A percentile compares a stretch with the other conserved stretches of the same genome.
These are phyloP conservation scores for Nicotiana rustica DNA, from an alignment of 305 asterid genomes.

Conservation along the genomic window DNA sequence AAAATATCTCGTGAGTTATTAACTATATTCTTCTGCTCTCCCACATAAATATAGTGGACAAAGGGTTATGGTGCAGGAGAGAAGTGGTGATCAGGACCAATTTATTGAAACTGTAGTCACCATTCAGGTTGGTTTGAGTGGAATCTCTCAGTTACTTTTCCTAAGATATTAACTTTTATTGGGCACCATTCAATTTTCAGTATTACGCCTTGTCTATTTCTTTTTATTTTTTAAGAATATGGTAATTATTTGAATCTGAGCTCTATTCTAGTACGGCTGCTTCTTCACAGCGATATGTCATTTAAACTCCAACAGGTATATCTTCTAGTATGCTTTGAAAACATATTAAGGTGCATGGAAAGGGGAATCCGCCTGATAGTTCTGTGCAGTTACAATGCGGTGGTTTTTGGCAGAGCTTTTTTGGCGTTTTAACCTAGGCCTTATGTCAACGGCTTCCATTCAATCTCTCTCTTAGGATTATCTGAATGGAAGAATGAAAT, in stretches of 20 bases:
- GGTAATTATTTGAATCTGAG: not conserved
- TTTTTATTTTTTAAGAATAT: not conserved
- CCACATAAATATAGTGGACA: conserved; percentile 77
- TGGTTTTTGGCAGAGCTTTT: conserved; percentile 1
- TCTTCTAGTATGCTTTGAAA: not conserved
- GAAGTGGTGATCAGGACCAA: conserved; percentile 55
- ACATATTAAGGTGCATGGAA: not conserved
- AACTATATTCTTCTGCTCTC: conserved; percentile 41
- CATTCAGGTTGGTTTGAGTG: conserved; percentile 65
- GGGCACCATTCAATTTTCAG: not conserved
- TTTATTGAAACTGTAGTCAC: conserved; percentile 72
- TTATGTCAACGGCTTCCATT: conserved; percentile 13
- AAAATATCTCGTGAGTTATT: not conserved
- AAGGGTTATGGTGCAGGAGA: conserved; percentile 76
- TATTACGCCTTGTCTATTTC: not conserved
- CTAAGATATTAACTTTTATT: not conserved
- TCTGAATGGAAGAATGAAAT: not conserved
- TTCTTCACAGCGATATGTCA: not conserved
- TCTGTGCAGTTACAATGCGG: not conserved
- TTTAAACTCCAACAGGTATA: conserved; percentile 6
- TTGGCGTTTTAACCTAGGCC: not conserved
- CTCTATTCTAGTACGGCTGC: conserved; percentile 10
- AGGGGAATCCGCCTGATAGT: not conserved
- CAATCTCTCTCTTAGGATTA: conserved; percentile 8
- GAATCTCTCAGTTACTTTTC: not conserved